Evolutionary conservation across 257 asterid species (phyloP), one percentile per base, ranked within the genome.

Genomic region (Parsonsia alboflavescens): DNA sequence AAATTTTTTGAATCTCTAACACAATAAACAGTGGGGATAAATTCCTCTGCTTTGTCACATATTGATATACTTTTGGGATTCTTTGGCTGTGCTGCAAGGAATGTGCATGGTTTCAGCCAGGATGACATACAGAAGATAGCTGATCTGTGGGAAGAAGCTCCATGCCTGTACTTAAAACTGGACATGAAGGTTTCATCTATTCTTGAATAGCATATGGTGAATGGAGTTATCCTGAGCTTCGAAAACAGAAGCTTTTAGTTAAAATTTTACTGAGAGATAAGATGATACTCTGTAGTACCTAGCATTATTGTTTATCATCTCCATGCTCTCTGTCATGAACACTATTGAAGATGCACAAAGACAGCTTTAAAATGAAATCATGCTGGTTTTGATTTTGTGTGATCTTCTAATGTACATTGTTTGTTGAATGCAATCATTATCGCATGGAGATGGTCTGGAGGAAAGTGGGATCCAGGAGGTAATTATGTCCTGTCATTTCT

Each of bases 41-140:
- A 19, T 28, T 61, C 45, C 22, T 21, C 28, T 36, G 30, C 49
- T 39, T 17, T 10, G 17, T 11, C 39, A 59, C 19, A 63, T 39
- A 2, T 8, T 65, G 15, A 39, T 65, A 16, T 39, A 9, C 48
- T 76, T 78, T 64, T 78, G 80, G 76, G 11, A 71, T 79, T 81
- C 69, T 85, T 92, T 98, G 99, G 99, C 10, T 95, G 99, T 86
- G 98, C 99, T 76, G 99, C 96, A 65, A 85, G 98, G 83, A 95
- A 95, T 86, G 93, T 95, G 78, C 99, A 95, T 78, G 92, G 97
- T 74, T 95, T 95, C 81, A 81, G 86, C 49, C 91, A 78, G 82
- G 84, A 78, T 62, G 97, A 85, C 78, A 82, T 95, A 75, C 89
- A 80, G 63, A 85, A 86, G 89, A 92, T 92, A 98, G 93, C 96